A percentile compares a stretch with the other conserved stretches of the same genome.
phyloP scores from a whole-genome alignment of 306 rosid genomes.

The Pachyrhizus erosus region DNA sequence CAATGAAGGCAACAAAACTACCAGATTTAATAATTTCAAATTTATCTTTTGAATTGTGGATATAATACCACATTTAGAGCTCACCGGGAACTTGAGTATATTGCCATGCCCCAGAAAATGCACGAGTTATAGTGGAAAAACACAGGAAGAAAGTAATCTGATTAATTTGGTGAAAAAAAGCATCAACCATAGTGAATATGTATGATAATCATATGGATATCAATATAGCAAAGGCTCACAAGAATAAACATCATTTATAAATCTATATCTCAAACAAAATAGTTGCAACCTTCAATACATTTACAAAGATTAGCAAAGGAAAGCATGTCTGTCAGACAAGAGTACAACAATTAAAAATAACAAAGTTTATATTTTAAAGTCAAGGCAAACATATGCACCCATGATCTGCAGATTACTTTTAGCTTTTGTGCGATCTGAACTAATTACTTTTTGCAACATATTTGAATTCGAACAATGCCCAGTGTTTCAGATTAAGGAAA shows the following conservation, averaged over 20 bases:
- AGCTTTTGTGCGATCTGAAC: slow-evolving; percentile 16
- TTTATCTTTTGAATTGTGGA: background rate
- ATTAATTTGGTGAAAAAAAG: background rate
- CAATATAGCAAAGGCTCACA: background rate
- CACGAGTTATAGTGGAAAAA: background rate
- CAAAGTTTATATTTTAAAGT: background rate
- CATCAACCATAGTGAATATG: background rate
- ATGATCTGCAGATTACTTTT: slow-evolving; percentile 8
- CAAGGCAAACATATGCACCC: background rate
- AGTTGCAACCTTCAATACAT: slow-evolving; percentile 2
- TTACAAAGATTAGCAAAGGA: background rate
- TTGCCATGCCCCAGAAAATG: background rate
- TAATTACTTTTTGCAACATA: background rate
- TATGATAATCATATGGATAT: background rate
- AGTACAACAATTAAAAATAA: background rate
- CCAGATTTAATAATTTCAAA: too few relatives aligned
- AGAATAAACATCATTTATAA: background rate
- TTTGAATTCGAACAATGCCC: background rate
- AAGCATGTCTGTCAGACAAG: slow-evolving; percentile 6
- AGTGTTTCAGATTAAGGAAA: background rate
- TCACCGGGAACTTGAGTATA: background rate
- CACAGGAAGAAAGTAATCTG: background rate
- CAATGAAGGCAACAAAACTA: too few relatives aligned
- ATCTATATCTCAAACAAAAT: background rate
- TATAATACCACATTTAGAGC: background rate